Percentiles rank a stretch among this genome's conserved stretches.
Evolutionary conservation across 129 eudicot genomes (phyloP).

Genomic region (Silybum marianum): DNA sequence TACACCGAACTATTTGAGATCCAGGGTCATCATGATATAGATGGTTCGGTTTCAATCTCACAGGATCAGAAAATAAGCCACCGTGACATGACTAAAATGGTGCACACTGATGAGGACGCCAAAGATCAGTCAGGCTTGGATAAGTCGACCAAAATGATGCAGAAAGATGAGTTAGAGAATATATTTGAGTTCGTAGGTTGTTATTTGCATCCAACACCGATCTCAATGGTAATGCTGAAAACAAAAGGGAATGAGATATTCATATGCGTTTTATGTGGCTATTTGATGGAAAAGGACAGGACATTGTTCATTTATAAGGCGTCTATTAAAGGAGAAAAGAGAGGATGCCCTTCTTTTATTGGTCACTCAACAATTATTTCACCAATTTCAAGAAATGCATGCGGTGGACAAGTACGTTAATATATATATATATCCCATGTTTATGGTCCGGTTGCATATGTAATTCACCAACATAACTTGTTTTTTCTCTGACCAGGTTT

Average conservation of each 20-base stretch:
- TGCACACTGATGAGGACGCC: slow-evolving; percentile 29
- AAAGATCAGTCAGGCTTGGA: slow-evolving; percentile 19
- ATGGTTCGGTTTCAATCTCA: slow-evolving; percentile 23
- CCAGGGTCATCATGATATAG: slow-evolving; percentile 18
- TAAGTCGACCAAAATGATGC: slow-evolving; percentile 15
- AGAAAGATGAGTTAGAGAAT: slow-evolving; percentile 21
- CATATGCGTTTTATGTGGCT: slow-evolving; percentile 72
- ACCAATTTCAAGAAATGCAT: slow-evolving; percentile 47
- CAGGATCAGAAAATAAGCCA: slow-evolving; percentile 36
- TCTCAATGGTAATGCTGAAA: slow-evolving; percentile 68
- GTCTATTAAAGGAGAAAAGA: slow-evolving; percentile 39
- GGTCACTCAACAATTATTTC: slow-evolving; percentile 62
- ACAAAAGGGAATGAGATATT: slow-evolving; percentile 52
- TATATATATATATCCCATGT: neutral
- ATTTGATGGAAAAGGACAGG: slow-evolving; percentile 46
- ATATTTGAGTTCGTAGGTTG: slow-evolving; percentile 57
- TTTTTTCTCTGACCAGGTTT: slow-evolving; percentile 47
- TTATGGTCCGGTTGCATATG: neutral
- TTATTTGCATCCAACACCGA: slow-evolving; percentile 70
- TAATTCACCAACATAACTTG: neutral
- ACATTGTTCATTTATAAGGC: slow-evolving; percentile 63
- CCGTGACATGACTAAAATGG: slow-evolving; percentile 17
- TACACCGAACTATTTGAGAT: neutral
- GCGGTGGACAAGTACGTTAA: slow-evolving; percentile 68
- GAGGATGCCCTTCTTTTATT: slow-evolving; percentile 69